Evolutionary conservation across 2,329 filamentous ascomycete genomes (phyloP), one percentile per base, ranked within the genome.

Genomic region (Alternaria gaisen): DNA sequence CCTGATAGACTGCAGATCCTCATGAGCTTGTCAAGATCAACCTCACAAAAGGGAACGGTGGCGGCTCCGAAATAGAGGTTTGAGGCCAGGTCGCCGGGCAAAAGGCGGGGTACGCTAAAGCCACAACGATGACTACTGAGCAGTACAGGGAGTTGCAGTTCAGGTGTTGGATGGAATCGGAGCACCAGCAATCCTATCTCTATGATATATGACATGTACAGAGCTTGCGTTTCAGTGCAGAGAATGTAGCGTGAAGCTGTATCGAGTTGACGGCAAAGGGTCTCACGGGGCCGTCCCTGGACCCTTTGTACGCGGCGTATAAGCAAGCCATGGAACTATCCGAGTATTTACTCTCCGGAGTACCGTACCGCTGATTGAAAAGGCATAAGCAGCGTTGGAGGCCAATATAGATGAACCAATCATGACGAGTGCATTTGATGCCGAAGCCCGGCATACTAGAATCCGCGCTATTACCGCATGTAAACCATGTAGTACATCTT

Each of bases 341-440:
- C 47, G 54, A 34, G 44, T 59, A 66, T 64, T 68, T 63, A 48
- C 43, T 36, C 26, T 60, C 44, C 47, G 20, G 38, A 30, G 26
- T 36, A 20, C 24, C 56, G 47, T 61, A 67, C 60, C 58, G 58
- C 59, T 64, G 63, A 66, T 59, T 51, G 58, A 60, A n/a, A 38
- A 58, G 56, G 65, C 55, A 56, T 57, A 64, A 68, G 70, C 64
- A 48, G 46, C 18, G 4, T 24, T 26, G 46, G 12, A 64, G 55
- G 22, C 50, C 53, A 48, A 42, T 32, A 48, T 32, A n/a, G 26
- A 44, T n/a, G 50, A 48, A 20, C 73, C 73, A 75, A 75, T 75
- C 57, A 71, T 34, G 44, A 51, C 24, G 32, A 34, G 20, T 48
- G 22, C 46, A 74, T 71, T 75, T 66, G 61, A 67, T 67, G 72